These are phyloP conservation scores for Paraleonurus japonicus DNA, from an alignment of 257 asterid species.

Conservation along the genomic window DNA sequence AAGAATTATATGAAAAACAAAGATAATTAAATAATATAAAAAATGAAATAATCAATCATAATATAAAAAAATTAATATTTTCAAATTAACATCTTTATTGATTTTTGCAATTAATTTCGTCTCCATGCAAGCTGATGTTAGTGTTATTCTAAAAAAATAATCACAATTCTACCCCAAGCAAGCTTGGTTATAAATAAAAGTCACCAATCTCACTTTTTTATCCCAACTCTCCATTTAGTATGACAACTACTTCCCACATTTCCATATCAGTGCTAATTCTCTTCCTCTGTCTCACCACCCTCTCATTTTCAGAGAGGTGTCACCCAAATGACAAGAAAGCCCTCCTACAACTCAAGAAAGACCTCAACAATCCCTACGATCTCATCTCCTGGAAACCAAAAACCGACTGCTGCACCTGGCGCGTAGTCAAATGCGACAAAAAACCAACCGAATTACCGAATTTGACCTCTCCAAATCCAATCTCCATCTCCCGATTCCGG, in stretches of 20 bases:
- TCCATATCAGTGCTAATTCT: background rate
- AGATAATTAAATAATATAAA: no score
- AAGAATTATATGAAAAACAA: no score
- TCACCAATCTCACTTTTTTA: no score
- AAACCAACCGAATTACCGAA: conserved; percentile 38
- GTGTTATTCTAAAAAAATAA: no score
- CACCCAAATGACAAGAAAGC: conserved; percentile 60
- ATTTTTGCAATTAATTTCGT: no score
- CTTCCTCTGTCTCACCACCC: conserved; percentile 2
- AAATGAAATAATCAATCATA: no score
- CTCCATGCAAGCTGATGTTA: no score
- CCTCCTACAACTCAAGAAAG: conserved; percentile 55
- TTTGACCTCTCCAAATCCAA: conserved; percentile 34
- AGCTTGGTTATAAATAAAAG: no score
- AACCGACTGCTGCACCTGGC: conserved; percentile 60
- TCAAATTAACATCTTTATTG: no score
- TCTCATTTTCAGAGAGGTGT: conserved; percentile 42
- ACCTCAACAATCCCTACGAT: conserved; percentile 43
- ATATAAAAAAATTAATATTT: no score
- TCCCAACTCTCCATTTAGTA: no score
- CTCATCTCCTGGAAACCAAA: conserved; percentile 54
- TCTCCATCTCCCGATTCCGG: conserved; percentile 53
- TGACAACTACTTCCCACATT: background rate
- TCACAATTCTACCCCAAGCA: no score
- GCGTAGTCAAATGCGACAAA: conserved; percentile 41